phyloP scores from a whole-genome alignment of 305 asterid species.

The Petunia hybrid region DNA sequence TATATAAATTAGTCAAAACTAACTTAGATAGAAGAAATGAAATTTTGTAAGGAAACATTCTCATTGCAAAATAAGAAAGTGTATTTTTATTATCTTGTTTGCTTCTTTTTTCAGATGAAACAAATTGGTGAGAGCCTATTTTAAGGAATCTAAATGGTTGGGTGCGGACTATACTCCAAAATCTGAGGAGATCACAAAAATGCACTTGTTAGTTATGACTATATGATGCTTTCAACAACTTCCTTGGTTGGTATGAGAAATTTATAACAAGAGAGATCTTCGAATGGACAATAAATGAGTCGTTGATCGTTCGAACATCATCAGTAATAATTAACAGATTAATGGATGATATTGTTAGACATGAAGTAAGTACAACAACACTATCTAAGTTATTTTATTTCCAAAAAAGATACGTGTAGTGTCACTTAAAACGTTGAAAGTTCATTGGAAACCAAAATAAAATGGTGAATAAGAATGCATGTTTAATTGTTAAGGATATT shows the following conservation, averaged over 20 bases:
- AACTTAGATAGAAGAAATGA: too few species aligned
- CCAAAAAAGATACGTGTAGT: too few species aligned
- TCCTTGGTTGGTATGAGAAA: constrained; percentile 31
- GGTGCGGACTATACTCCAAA: constrained; percentile 6
- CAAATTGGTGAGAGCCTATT: background rate
- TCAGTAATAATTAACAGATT: background rate
- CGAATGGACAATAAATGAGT: background rate
- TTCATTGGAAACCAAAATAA: too few species aligned
- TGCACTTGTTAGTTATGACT: background rate
- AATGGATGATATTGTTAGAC: constrained; percentile 6
- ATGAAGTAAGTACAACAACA: constrained; percentile 24
- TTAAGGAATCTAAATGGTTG: background rate
- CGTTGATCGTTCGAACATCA: background rate
- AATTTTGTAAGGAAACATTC: too few species aligned
- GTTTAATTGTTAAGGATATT: background rate
- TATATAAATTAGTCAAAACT: too few species aligned
- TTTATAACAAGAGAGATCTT: background rate
- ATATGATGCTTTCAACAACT: background rate
- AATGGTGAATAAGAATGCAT: too few species aligned
- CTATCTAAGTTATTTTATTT: too few species aligned
- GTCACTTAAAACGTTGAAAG: too few species aligned
- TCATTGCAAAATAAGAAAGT: too few species aligned
- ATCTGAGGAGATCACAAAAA: constrained; percentile 10
- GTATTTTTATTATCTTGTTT: too few species aligned
- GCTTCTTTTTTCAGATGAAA: constrained; percentile 9